Evolutionary conservation across 2,329 filamentous ascomycete species (phyloP).

Genomic region (Neobulgaria alba): DNA sequence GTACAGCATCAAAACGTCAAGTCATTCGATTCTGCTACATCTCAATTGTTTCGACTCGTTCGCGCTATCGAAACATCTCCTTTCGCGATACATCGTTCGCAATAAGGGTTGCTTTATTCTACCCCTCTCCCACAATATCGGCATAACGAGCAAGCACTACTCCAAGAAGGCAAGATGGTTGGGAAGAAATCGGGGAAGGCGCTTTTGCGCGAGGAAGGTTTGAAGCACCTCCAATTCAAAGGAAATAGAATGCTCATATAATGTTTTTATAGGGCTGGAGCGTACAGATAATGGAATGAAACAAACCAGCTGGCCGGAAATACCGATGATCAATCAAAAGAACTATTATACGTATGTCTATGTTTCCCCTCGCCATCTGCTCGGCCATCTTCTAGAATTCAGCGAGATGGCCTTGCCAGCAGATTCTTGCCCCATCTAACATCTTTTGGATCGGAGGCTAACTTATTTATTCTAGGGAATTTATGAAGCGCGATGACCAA

Average conservation of each 20-base stretch:
- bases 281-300: slow-evolving; percentile 98
- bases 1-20: too few relatives aligned
- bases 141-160: too few relatives aligned
- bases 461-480: slow-evolving; percentile 48
- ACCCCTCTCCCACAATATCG: too few relatives aligned
- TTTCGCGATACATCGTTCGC: too few relatives aligned
- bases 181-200: slow-evolving; percentile 30
- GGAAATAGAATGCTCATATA: neutral
- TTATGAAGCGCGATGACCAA: slow-evolving; percentile 97
- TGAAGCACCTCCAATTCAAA: slow-evolving; percentile 2
- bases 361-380: too few relatives aligned
- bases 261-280: slow-evolving; percentile 60
- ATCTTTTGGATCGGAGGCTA: neutral
- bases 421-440: neutral
- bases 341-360: slow-evolving; percentile 91
- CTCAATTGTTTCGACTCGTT: too few relatives aligned
- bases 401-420: too few relatives aligned
- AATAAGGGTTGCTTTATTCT: too few relatives aligned
- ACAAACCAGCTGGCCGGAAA: slow-evolving; percentile 85
- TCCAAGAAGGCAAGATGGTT: slow-evolving; percentile 22
- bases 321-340: slow-evolving; percentile 95
- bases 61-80: too few relatives aligned
- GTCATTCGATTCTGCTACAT: too few relatives aligned
- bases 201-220: slow-evolving; percentile 30
- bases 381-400: too few relatives aligned